phyloP scores from a whole-genome alignment of 2,329 filamentous ascomycete genomes.

The Hymenoscyphus infarciens region DNA sequence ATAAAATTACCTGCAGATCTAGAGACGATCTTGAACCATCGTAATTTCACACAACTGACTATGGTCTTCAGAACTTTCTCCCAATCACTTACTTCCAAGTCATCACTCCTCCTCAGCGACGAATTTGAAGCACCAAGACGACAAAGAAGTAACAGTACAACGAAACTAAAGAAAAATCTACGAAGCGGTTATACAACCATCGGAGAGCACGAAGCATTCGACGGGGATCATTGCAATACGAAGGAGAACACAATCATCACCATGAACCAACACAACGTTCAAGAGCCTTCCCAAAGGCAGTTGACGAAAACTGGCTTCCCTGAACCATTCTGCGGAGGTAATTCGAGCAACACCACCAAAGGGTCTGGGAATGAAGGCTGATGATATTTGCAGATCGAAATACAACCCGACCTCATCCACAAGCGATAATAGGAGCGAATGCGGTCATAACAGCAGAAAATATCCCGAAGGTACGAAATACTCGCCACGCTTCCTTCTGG shows the following conservation, averaged over 20 bases:
- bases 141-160: neutral
- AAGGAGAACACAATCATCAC: slow-evolving; percentile 8
- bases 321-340: slow-evolving; percentile 32
- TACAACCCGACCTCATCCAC: slow-evolving; percentile 60
- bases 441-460: slow-evolving; percentile 56
- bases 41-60: neutral
- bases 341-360: neutral
- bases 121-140: neutral
- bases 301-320: slow-evolving; percentile 36
- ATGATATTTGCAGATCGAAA: slow-evolving; percentile 42
- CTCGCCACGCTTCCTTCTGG: slow-evolving; percentile 17
- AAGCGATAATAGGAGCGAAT: slow-evolving; percentile 54
- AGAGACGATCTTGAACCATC: neutral
- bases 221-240: slow-evolving; percentile 3
- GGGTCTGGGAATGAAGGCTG: neutral
- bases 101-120: neutral
- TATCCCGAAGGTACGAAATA: slow-evolving; percentile 36
- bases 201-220: neutral
- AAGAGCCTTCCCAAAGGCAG: slow-evolving; percentile 16
- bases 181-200: neutral
- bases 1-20: neutral
- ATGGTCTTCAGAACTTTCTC: slow-evolving; percentile 1
- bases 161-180: neutral
- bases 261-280: slow-evolving; percentile 22
- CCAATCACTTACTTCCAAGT: neutral